Conservation (phyloP, 2,329 filamentous ascomycete species). For the Emmonsiellopsis sp. region DNA sequence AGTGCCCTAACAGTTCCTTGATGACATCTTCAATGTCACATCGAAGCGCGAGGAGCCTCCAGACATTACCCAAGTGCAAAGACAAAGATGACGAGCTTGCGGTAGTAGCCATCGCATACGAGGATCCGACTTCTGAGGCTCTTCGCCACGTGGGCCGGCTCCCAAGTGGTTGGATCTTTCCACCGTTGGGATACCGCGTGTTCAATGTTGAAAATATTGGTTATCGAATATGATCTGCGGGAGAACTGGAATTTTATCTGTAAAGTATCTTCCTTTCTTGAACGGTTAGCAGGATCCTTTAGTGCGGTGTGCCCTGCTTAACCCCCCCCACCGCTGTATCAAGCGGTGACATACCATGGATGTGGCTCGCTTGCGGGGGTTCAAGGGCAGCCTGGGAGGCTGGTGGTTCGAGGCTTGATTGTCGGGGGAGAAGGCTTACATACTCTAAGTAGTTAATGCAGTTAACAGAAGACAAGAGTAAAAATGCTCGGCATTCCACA, state of each 20-base stretch:
- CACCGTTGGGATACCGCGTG: not conserved
- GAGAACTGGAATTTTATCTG: not conserved
- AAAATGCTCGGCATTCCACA: not conserved
- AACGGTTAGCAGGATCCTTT: not conserved
- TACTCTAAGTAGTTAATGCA: not conserved
- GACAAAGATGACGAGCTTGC: slow-evolving; percentile 30
- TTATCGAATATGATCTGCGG: not conserved
- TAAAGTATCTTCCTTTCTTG: not conserved
- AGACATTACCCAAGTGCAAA: slow-evolving; percentile 27
- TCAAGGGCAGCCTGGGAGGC: not conserved
- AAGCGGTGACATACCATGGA: not conserved
- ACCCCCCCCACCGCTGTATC: not conserved
- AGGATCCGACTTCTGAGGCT: not conserved
- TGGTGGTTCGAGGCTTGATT: not conserved
- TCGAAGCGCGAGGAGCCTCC: slow-evolving; percentile 29
- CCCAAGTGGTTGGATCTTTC: not conserved
- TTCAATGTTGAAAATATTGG: not conserved
- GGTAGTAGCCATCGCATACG: slow-evolving; percentile 12
- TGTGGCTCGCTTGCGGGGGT: not conserved
- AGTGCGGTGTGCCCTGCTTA: not conserved
- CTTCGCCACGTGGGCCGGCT: not conserved
- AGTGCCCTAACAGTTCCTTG: slow-evolving; percentile 34
- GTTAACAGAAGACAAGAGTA: not conserved
- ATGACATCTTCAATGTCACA: slow-evolving; percentile 36
- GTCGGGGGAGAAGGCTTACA: not conserved